Evolutionary conservation across 2,329 filamentous ascomycete species (phyloP).

Genomic region (Alternaria alternata): DNA sequence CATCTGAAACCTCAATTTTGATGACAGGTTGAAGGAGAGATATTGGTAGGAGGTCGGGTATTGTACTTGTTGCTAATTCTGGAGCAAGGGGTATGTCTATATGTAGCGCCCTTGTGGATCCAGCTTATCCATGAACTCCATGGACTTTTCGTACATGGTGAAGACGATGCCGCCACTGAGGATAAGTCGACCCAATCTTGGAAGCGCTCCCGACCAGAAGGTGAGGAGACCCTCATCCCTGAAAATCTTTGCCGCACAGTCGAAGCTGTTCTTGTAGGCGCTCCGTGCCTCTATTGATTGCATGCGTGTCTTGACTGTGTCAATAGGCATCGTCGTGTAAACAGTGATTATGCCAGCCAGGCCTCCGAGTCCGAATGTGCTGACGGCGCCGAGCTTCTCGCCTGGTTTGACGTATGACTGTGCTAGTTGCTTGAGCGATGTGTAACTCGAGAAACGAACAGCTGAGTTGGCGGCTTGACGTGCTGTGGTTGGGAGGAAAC

Average conservation of each 20-base stretch:
- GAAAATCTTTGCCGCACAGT: conserved; percentile 83
- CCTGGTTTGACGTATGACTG: conserved; percentile 92
- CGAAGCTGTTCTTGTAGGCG: conserved; percentile 86
- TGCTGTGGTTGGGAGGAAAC: conserved; percentile 92
- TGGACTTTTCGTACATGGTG: conserved; percentile 96
- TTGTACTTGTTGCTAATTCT: not conserved
- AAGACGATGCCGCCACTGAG: conserved; percentile 97
- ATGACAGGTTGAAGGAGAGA: not conserved
- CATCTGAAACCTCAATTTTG: not conserved
- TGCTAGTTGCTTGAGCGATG: conserved; percentile 86
- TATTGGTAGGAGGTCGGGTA: not conserved
- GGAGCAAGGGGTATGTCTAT: conserved; percentile 48
- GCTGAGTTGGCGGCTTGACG: conserved; percentile 95
- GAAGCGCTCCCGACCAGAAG: conserved; percentile 93
- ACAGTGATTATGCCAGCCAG: conserved; percentile 92
- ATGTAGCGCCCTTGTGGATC: conserved; percentile 89
- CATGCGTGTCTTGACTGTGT: conserved; percentile 97
- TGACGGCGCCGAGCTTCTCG: conserved; percentile 87
- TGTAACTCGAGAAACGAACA: conserved; percentile 89
- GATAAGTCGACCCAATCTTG: conserved; percentile 82
- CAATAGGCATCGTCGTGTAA: conserved; percentile 73
- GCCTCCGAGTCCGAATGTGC: conserved; percentile 91
- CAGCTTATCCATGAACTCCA: conserved; percentile 80
- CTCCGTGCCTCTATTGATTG: conserved; percentile 87
- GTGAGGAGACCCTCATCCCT: conserved; percentile 88